Base-by-base conservation (phyloP, 495 filamentous ascomycete species). In the Penicillium antarcticum region DNA sequence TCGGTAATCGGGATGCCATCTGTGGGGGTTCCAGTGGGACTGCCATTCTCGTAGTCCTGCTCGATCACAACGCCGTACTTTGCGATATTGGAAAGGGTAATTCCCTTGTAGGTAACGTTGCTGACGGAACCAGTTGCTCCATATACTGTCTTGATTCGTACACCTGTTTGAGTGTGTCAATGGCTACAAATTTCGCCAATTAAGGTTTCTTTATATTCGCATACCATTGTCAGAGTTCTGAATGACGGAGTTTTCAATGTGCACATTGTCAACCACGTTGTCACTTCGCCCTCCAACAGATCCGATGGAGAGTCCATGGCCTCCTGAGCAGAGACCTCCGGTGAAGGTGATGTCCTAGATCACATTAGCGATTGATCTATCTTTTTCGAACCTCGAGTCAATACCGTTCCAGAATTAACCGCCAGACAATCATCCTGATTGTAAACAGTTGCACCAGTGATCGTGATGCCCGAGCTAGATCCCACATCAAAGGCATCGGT, bases 381-480 rank as follows among this genome's bases (percentile, higher is more conserved):
- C 3, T 17, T 29, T 17, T n/a, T n/a, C n/a, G n/a, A n/a, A n/a
- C n/a, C n/a, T n/a, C 2, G 23, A 16, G 18, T 18, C 16, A 40
- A 17, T 53, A 62, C 59, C 19, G 59, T 57, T 36, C 60, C 60
- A 34, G 60, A 80, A 62, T 85, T 87, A 49, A 87, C 58, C 7
- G 84, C 84, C 12, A 87, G 63, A 56, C 84, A 87, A 57, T 87
- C 84, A 53, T 86, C 84, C 60, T 87, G 84, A 57, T 81, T 87
- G 47, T 80, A 72, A 3, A 86, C 75, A 24, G 61, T 79, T 11
- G 80, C 77, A 14, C 73, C 71, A 12, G 66, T 69, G 53, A 87
- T 85, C 19, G 68, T 75, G n/a, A 86, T 68, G n/a, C 73, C 67
- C 19, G 67, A 72, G 4, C 70, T 76, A 1, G 55, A 58, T 8